Percentiles rank a stretch among this genome's conserved stretches.
Evolutionary conservation across 2,329 filamentous ascomycete species (phyloP).

Genomic region (Phaeosphaeriaceae sp.): DNA sequence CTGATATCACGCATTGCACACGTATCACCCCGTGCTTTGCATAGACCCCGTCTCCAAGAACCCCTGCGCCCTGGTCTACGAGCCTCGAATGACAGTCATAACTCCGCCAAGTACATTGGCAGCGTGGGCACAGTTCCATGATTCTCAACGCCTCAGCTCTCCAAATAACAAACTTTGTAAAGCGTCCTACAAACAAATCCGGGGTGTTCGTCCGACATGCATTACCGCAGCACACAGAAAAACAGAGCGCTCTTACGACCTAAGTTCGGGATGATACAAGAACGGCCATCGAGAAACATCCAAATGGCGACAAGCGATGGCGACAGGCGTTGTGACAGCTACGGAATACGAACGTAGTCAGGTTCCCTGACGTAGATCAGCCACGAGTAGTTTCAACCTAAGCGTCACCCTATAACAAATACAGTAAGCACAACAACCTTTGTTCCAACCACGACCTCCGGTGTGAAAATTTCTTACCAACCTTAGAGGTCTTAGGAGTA

Average conservation of each 20-base stretch:
- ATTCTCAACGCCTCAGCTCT: background rate
- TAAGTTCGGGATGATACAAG: constrained; percentile 19
- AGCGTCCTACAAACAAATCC: background rate
- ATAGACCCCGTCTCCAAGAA: constrained; percentile 8
- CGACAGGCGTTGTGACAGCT: constrained; percentile 24
- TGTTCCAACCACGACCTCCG: background rate
- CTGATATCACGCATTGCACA: constrained; percentile 21
- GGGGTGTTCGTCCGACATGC: constrained; percentile 6
- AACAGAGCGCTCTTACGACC: constrained; percentile 15
- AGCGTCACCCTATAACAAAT: constrained; percentile 11
- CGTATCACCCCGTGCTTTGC: constrained; percentile 13
- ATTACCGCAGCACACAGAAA: constrained; percentile 11
- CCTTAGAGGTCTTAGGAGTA: too few relatives aligned
- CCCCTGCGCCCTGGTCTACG: constrained; percentile 26
- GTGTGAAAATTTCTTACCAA: too few relatives aligned
- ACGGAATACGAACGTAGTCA: constrained; percentile 3
- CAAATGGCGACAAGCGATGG: constrained; percentile 13
- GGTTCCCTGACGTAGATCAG: constrained; percentile 24
- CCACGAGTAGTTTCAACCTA: constrained; percentile 26
- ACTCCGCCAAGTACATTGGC: constrained; percentile 30
- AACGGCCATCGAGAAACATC: constrained; percentile 11
- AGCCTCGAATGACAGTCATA: constrained; percentile 23
- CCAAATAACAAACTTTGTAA: background rate
- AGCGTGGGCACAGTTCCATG: constrained; percentile 17
- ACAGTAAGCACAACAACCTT: constrained; percentile 6